Conservation (phyloP, 148 eudicot species). For the Silene uniflora region DNA sequence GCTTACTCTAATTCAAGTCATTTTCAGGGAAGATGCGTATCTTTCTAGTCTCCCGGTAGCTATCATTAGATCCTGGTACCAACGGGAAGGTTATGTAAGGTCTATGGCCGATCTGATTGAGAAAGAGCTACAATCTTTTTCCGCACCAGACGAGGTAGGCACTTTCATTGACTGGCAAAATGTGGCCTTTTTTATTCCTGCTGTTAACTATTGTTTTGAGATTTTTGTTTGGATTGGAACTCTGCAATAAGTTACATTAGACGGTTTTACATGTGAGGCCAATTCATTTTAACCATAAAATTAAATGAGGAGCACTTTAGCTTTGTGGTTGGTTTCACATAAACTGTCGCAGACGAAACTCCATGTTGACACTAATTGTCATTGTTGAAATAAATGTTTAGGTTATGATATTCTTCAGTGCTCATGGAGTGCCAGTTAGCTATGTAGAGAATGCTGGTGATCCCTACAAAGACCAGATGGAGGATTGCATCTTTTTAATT, state of each 20-base stretch:
- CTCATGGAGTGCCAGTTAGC: slow-evolving; percentile 98
- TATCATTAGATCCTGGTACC: slow-evolving; percentile 92
- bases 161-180: slow-evolving; percentile 11
- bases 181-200: background rate
- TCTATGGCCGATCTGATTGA: slow-evolving; percentile 98
- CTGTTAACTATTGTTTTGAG: background rate
- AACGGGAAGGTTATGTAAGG: slow-evolving; percentile 82
- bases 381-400: slow-evolving; percentile 24
- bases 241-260: background rate
- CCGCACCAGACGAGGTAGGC: slow-evolving; percentile 67
- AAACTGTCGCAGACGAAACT: too few relatives aligned
- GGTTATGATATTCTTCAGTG: slow-evolving; percentile 99
- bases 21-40: slow-evolving; percentile 61
- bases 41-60: slow-evolving; percentile 78
- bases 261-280: background rate
- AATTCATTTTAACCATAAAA: too few relatives aligned
- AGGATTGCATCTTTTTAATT: slow-evolving; percentile 84
- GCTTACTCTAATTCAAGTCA: slow-evolving; percentile 10
- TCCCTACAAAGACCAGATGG: slow-evolving; percentile 98
- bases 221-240: background rate
- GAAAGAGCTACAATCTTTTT: slow-evolving; percentile 66
- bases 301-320: background rate
- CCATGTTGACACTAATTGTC: slow-evolving; percentile 10
- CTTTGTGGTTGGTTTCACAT: background rate
- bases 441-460: slow-evolving; percentile 95